A percentile compares a stretch with the other conserved stretches of the same genome.
phyloP scores from a whole-genome alignment of 2,329 filamentous ascomycete genomes.

The Neonectria ditissima region DNA sequence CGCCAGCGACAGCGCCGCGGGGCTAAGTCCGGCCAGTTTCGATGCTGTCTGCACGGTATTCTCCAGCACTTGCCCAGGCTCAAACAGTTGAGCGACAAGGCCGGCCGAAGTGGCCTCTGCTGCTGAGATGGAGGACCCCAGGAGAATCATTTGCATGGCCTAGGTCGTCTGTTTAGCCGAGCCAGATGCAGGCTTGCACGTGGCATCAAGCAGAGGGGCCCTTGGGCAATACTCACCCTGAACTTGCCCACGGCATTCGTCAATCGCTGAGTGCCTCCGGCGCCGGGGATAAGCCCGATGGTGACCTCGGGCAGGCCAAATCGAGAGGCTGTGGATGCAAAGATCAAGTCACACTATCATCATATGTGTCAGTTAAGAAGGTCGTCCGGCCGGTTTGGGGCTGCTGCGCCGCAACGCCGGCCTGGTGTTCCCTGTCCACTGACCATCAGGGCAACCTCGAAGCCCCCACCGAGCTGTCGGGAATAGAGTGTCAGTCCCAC shows the following conservation, averaged over 20 bases:
- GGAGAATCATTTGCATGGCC: constrained; percentile 51
- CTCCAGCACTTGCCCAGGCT: constrained; percentile 44
- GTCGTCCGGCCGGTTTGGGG: neutral
- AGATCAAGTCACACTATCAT: constrained; percentile 54
- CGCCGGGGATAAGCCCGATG: constrained; percentile 54
- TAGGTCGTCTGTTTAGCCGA: constrained; percentile 23
- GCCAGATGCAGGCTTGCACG: neutral
- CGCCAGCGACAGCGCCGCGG: constrained; percentile 43
- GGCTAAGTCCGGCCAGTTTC: constrained; percentile 41
- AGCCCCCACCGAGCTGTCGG: constrained; percentile 61
- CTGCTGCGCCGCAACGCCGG: constrained; percentile 10
- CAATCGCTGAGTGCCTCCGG: constrained; percentile 55
- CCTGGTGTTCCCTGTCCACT: constrained; percentile 26
- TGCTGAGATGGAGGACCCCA: constrained; percentile 44
- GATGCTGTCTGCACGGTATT: constrained; percentile 41
- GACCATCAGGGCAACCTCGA: constrained; percentile 61
- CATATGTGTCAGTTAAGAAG: neutral
- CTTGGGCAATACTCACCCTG: constrained; percentile 44
- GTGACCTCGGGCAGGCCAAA: constrained; percentile 55
- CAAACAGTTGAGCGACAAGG: constrained; percentile 44
- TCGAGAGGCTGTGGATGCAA: constrained; percentile 49
- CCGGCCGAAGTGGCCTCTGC: constrained; percentile 44
- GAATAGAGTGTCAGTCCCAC: constrained; percentile 22
- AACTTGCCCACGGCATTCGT: constrained; percentile 56
- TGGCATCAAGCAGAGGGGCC: neutral